Evolutionary conservation across 1,284 basidiomycete genomes (phyloP), one percentile per base, ranked within the genome.

Genomic region (Cryptococcus sp.): DNA sequence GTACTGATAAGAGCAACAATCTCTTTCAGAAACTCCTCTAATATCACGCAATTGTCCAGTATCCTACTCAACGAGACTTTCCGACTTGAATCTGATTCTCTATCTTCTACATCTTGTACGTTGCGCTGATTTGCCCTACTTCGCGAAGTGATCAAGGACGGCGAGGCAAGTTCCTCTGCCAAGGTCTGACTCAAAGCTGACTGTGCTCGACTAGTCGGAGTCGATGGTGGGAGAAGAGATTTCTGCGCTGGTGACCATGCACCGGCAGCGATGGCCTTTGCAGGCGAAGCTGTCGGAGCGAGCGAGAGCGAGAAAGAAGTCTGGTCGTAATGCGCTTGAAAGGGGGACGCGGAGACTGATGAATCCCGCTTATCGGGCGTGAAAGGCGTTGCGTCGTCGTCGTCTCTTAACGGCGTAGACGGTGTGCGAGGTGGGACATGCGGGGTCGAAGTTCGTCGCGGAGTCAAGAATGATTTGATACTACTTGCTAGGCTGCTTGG

Each of bases 11-110:
- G 88, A 20, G 91, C 91, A 30, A 88, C 86, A 50, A 96, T 79
- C 77, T 99, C 95, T 81, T 98, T 96, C 68, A 98, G 88, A 59
- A 89, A 88, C 79, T 99, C 95, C 78, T 99, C 94, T 61, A 99
- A 77, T 52, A 99, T 86, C 20, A 99, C 92, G 25, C 94, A 88
- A 72, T 99, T 98, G 76, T 99, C 96, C 68, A 99, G 80, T 57
- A 63, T 60, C 41, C 17, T 55, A 57, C 58, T 62, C 50, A 64
- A 25, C 7, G 52, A 62, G 51, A 58, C 50, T 54, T 48, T 51
- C 47, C 50, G 54, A 54, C 13, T 58, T 66, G 56, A 52, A 75
- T 72, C 45, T 25, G 19, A 13, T 13, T 57, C 2, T 59, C 61
- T 38, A 89, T 87, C 6, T 88, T 85, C 64, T 88, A 87, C 57